Base-by-base conservation (phyloP, 768 basidiomycete genomes). In the Lactifluus echinatus region DNA sequence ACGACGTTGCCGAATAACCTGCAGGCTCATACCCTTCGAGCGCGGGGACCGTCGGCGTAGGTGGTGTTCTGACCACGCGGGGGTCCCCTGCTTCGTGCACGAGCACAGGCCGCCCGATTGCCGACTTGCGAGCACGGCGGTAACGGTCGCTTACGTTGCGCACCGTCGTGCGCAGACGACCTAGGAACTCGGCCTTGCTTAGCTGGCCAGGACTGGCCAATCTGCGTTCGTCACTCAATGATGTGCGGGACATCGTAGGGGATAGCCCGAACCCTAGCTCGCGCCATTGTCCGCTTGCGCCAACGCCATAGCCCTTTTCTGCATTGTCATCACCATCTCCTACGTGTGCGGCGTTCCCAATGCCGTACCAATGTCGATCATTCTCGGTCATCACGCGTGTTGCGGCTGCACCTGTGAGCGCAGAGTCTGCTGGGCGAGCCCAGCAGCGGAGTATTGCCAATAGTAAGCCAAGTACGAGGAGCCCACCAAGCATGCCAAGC, bases 331-430 rank as follows among this genome's bases (percentile, higher is more conserved):
- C 11, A 10, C 42, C 17, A 23, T 50, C 48, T 15, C 59, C 58
- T 8, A 55, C 61, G 42, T 62, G 62, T 12, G 57, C 66, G 23
- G 68, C 66, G 56, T 67, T 68, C 15, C 69, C 73, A 49, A 85
- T 72, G 19, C 82, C 83, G 64, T 88, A 87, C 83, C 85, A 88
- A 62, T 74, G 78, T 59, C 76, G 79, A 59, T 89, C 87, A 58
- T 79, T 79, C 48, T 81, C 82, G 17, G 80, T 79, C 79, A 77
- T 84, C 2, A 75, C 80, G 28, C 71, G 74, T 26, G 70, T 71
- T 12, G 79, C 84, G 65, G 82, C 82, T 64, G 84, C 80, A 19
- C 81, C 83, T 1, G 72, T 67, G n/a, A 81, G 59, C 4, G 80
- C 85, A 0, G 81, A 75, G 65, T 87, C 86, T 43, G 79, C 74